Evolutionary conservation across 768 basidiomycete species (phyloP), one percentile per base, ranked within the genome.

Genomic region (Chlorophyllum brunneum): DNA sequence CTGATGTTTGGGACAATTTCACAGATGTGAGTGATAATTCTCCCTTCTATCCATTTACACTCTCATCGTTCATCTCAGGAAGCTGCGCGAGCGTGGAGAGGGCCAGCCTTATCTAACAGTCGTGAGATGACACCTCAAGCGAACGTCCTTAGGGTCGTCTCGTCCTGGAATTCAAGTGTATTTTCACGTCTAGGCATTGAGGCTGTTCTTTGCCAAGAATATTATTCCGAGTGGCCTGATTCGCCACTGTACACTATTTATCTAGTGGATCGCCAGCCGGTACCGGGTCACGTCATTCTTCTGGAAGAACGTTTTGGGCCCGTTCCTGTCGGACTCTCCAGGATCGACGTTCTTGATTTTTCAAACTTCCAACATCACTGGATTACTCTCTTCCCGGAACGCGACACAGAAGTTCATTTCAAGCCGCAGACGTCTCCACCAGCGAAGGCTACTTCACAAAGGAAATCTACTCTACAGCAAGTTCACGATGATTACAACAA

Each of bases 241-340:
- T 65, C 65, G 13, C 58, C 64, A 7, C 50, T 56, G 5, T 63
- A 61, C 38, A 55, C 63, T 6, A 56, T 67, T 22, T 67, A 67
- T 42, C 20, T 67, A 9, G 47, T 64, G 5, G 65, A 67, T 40
- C 51, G 45, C n/a, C 38, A 49, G 5, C 36, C 48, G 22, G 13
- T 44, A 24, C 54, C 43, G 15, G 48, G 52, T 27, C 37, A 38
- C 18, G 33, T 54, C 10, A 38, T 41, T 27, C 26, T 31, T 9
- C 39, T 63, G 2, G 59, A 49, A n/a, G 56, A 61, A 27, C 58
- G 60, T 16, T 64, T 65, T 54, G 57, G 59, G n/a, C 27, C 58
- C 1, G 50, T 64, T 7, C 59, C 63, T 2, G 30, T 56, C 13
- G 58, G 59, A 4, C 33, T 66, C 6, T 43, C 45, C 11, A 53